A percentile compares a stretch with the other conserved stretches of the same genome.
Conservation (phyloP, 805 yeast species). For the Maudiozyma bulderi region DNA sequence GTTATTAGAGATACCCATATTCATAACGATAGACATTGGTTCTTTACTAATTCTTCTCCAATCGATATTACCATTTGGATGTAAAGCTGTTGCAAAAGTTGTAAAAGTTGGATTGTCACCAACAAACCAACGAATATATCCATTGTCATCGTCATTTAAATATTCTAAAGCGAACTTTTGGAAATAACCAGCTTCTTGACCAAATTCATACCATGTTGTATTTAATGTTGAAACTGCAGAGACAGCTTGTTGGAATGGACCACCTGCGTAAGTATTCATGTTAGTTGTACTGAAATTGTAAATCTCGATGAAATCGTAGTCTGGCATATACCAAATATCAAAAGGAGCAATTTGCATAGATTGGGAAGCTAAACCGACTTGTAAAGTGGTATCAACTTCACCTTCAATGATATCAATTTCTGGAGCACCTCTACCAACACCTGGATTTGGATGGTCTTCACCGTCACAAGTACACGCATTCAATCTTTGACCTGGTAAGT, state of each 20-base stretch:
- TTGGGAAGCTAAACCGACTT: conserved; percentile 76
- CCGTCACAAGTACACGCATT: conserved; percentile 71
- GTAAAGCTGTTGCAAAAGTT: conserved; percentile 60
- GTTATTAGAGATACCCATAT: conserved; percentile 80
- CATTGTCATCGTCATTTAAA: conserved; percentile 54
- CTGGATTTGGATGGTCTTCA: conserved; percentile 80
- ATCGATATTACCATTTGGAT: conserved; percentile 85
- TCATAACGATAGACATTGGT: conserved; percentile 84
- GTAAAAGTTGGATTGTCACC: conserved; percentile 75
- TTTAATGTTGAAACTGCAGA: conserved; percentile 76
- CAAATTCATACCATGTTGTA: conserved; percentile 70
- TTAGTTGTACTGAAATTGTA: conserved; percentile 58
- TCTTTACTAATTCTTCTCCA: conserved; percentile 78
- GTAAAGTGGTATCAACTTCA: conserved; percentile 48
- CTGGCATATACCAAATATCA: conserved; percentile 91
- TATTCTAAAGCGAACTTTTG: conserved; percentile 77
- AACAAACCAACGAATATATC: conserved; percentile 79
- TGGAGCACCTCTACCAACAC: conserved; percentile 89
- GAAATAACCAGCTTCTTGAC: conserved; percentile 41
- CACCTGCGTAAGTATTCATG: conserved; percentile 86
- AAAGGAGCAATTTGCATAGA: conserved; percentile 88
- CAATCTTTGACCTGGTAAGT: conserved; percentile 75
- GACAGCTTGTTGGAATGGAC: conserved; percentile 88
- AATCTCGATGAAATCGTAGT: conserved; percentile 69
- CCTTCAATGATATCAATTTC: conserved; percentile 91